Conservation (phyloP, 2,329 filamentous ascomycete genomes). For the Orbilia javanica region DNA sequence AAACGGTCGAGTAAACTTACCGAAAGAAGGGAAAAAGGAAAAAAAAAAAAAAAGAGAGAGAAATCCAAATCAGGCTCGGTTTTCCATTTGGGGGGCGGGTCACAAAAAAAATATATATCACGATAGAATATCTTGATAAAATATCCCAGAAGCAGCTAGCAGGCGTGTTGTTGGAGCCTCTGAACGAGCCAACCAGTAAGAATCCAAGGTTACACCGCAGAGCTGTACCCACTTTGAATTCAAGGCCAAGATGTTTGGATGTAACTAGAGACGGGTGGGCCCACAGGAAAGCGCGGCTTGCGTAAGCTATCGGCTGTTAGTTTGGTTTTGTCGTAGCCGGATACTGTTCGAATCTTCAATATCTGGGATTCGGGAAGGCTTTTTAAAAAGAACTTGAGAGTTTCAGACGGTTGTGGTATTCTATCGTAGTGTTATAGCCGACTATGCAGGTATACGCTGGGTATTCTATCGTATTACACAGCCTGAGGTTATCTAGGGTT, state of each 20-base stretch:
- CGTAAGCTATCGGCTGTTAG: constrained; percentile 30
- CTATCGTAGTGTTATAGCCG: too few species aligned
- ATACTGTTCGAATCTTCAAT: not conserved
- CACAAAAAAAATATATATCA: constrained; percentile 2
- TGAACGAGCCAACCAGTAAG: constrained; percentile 16
- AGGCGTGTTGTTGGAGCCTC: constrained; percentile 20
- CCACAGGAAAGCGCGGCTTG: constrained; percentile 19
- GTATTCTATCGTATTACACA: too few species aligned
- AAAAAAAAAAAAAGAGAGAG: not conserved
- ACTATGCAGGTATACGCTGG: not conserved
- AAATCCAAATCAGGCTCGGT: not conserved
- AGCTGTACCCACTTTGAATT: constrained; percentile 32
- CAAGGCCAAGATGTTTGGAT: constrained; percentile 35
- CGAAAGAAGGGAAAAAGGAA: not conserved
- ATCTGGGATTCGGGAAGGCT: too few species aligned
- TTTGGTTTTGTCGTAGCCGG: not conserved
- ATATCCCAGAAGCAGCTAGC: constrained; percentile 9
- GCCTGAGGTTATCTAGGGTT: too few species aligned
- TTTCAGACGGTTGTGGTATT: not conserved
- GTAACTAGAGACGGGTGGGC: constrained; percentile 12
- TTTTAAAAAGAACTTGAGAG: not conserved
- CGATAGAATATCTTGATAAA: constrained; percentile 36
- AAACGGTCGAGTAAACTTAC: not conserved
- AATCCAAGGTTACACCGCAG: constrained; percentile 14
- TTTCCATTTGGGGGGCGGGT: constrained; percentile 18